phyloP scores from a whole-genome alignment of 139 green algal genomes.

The Tetratostichococcus sp. region DNA sequence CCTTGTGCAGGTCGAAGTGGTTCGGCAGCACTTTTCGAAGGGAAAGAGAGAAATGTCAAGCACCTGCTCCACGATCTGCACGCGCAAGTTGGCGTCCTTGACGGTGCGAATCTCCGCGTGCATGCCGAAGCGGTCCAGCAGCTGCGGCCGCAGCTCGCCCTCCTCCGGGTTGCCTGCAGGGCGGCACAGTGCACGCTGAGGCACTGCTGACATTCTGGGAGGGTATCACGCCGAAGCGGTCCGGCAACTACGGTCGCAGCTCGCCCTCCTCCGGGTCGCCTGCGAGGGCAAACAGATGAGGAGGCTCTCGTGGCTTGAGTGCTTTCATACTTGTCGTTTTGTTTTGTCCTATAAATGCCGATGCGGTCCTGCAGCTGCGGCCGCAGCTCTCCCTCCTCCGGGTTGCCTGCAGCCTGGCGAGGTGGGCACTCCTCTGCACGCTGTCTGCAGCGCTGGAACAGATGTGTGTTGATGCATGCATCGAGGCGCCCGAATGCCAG shows the following conservation, averaged over 20 bases:
- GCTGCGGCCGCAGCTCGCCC: constrained; percentile 43
- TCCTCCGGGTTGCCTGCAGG: constrained; percentile 34
- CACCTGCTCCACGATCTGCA: constrained; percentile 38
- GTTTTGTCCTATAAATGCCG: no score
- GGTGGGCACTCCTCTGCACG: no score
- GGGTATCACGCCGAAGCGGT: constrained; percentile 44
- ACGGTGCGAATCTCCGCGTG: constrained; percentile 31
- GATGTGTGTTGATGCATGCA: no score
- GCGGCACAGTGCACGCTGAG: neutral
- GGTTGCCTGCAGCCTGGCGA: constrained; percentile 32
- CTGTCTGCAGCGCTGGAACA: no score
- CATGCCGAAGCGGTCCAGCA: constrained; percentile 47
- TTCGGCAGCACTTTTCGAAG: no score
- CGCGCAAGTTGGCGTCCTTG: constrained; percentile 32
- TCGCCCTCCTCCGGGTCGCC: constrained; percentile 52
- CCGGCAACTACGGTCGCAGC: constrained; percentile 36
- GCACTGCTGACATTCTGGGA: no score
- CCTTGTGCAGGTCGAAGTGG: constrained; percentile 36
- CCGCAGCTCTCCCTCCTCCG: constrained; percentile 41
- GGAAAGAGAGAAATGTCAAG: no score
- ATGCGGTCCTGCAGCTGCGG: constrained; percentile 44
- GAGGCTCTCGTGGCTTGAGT: no score
- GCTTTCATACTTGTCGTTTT: no score
- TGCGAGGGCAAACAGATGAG: no score
- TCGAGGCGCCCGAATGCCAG: no score